Evolutionary conservation across 2,329 filamentous ascomycete genomes (phyloP).

Genomic region (Ascochyta rabiei): DNA sequence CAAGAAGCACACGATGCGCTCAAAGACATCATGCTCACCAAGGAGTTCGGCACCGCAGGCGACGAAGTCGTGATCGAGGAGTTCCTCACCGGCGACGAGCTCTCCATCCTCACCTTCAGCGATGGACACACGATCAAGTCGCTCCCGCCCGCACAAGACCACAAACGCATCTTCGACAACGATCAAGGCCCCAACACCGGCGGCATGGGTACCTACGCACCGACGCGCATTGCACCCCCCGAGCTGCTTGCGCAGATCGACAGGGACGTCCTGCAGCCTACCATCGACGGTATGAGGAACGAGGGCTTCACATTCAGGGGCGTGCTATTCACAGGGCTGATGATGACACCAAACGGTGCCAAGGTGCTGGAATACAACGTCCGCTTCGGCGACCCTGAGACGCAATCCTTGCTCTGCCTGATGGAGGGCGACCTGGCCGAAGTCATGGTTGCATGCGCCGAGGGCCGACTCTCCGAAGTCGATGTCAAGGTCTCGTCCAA

Average conservation of each 20-base stretch:
- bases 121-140: conserved; percentile 86
- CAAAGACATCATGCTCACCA: conserved; percentile 87
- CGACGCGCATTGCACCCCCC: conserved; percentile 59
- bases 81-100: conserved; percentile 86
- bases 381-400: conserved; percentile 90
- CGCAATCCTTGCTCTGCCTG: conserved; percentile 81
- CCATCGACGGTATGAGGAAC: conserved; percentile 82
- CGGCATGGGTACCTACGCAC: conserved; percentile 97
- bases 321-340: conserved; percentile 86
- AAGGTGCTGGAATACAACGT: conserved; percentile 93
- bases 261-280: conserved; percentile 83
- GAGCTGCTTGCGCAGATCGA: conserved; percentile 81
- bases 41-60: conserved; percentile 84
- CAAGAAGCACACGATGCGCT: conserved; percentile 82
- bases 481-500: conserved; percentile 69
- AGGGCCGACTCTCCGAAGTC: conserved; percentile 74
- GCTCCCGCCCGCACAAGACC: conserved; percentile 90
- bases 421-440: conserved; percentile 86
- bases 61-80: conserved; percentile 96
- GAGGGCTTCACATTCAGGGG: conserved; percentile 67
- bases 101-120: conserved; percentile 88
- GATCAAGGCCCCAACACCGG: conserved; percentile 93
- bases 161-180: conserved; percentile 92
- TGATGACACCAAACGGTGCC: conserved; percentile 83
- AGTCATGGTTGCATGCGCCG: conserved; percentile 84